Evolutionary conservation across 2,329 filamentous ascomycete genomes (phyloP).

Genomic region (Atkinsonella hypoxylon): DNA sequence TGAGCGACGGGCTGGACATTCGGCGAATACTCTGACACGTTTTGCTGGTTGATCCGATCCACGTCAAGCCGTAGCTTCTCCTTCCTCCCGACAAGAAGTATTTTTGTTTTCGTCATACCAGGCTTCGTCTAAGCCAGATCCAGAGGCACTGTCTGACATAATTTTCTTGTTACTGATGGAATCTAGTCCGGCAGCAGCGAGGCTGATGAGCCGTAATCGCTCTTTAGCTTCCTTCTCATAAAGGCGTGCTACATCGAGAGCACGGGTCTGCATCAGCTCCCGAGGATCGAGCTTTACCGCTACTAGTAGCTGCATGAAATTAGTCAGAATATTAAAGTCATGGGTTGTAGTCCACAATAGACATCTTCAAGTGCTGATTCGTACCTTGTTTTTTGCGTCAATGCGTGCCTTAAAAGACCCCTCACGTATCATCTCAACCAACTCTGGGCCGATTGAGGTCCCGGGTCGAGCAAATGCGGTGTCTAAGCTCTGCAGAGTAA

Average conservation of each 20-base stretch:
- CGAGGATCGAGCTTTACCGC: slow-evolving; percentile 57
- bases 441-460: slow-evolving; percentile 57
- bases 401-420: slow-evolving; percentile 66
- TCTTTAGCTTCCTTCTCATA: slow-evolving; percentile 68
- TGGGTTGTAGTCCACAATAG: too few species aligned
- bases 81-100: neutral
- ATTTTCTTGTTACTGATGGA: slow-evolving; percentile 26
- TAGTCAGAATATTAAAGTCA: neutral
- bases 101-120: slow-evolving; percentile 21
- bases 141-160: slow-evolving; percentile 3
- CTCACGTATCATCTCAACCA: slow-evolving; percentile 64
- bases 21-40: neutral
- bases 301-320: slow-evolving; percentile 48
- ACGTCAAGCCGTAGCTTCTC: slow-evolving; percentile 7
- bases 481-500: slow-evolving; percentile 69
- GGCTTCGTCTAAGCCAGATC: slow-evolving; percentile 17
- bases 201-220: slow-evolving; percentile 65
- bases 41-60: neutral
- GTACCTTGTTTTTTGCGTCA: slow-evolving; percentile 66
- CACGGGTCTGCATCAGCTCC: slow-evolving; percentile 55
- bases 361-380: neutral
- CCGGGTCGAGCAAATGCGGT: slow-evolving; percentile 58
- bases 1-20: neutral
- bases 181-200: slow-evolving; percentile 64
- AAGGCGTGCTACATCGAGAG: slow-evolving; percentile 53